These are phyloP conservation scores for Podila horticola DNA, from an alignment of 192 early-diverging fungal species.

Conservation along the genomic window DNA sequence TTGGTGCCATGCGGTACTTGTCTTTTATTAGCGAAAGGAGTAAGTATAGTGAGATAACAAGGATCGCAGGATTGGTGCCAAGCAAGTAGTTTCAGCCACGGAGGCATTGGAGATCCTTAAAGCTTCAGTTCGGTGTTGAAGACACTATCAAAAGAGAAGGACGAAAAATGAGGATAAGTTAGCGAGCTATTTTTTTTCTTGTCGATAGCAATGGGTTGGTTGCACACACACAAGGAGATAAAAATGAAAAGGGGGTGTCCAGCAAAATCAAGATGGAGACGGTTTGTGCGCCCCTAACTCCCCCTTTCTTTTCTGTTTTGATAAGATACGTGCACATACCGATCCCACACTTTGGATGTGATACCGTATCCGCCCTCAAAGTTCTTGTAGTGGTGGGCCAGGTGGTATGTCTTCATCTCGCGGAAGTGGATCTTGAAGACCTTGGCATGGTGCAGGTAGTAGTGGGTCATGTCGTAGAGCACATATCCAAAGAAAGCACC, in stretches of 20 bases:
- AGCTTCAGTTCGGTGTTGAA: slow-evolving; percentile 12
- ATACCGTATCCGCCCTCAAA: slow-evolving; percentile 89
- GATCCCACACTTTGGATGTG: slow-evolving; percentile 92
- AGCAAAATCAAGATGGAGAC: too few relatives aligned
- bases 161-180: background rate
- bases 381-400: slow-evolving; percentile 96
- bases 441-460: slow-evolving; percentile 93
- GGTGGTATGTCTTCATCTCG: slow-evolving; percentile 94
- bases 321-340: slow-evolving; percentile 6
- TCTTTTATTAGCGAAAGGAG: too few relatives aligned
- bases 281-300: too few relatives aligned
- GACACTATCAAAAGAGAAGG: slow-evolving; percentile 1
- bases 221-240: background rate
- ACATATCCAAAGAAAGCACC: slow-evolving; percentile 88
- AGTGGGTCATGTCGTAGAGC: slow-evolving; percentile 93
- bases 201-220: background rate
- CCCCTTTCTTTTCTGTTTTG: too few relatives aligned
- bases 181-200: background rate
- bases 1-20: too few relatives aligned
- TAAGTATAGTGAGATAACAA: too few relatives aligned
- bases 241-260: background rate
- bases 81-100: too few relatives aligned
- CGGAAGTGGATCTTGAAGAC: slow-evolving; percentile 76
- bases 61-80: too few relatives aligned
- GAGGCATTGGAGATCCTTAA: background rate